These are phyloP conservation scores for Capronia americana DNA, from an alignment of 2,329 filamentous ascomycete genomes.

Conservation along the genomic window DNA sequence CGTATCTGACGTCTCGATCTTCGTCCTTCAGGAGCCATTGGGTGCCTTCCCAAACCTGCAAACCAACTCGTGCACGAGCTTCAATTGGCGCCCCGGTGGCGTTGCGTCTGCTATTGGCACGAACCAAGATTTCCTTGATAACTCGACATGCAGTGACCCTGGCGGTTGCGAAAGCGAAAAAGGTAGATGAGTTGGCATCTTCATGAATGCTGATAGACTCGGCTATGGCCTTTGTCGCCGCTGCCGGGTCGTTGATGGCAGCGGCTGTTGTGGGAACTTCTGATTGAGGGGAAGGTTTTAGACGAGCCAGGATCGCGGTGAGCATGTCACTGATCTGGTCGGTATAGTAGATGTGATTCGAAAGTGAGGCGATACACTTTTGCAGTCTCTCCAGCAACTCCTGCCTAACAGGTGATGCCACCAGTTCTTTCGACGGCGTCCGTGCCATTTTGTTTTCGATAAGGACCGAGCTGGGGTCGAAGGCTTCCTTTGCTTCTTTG, in stretches of 20 bases:
- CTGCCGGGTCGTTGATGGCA: conserved; percentile 59
- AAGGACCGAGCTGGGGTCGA: conserved; percentile 36
- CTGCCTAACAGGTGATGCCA: conserved; percentile 61
- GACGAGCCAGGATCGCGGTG: conserved; percentile 74
- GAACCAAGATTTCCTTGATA: conserved; percentile 79
- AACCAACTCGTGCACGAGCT: conserved; percentile 74
- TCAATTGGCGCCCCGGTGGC: conserved; percentile 67
- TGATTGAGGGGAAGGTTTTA: conserved; percentile 68
- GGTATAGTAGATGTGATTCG: conserved; percentile 94
- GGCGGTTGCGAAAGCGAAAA: conserved; percentile 68
- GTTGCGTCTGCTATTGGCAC: conserved; percentile 74
- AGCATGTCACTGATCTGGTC: conserved; percentile 98
- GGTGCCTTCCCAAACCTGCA: conserved; percentile 93
- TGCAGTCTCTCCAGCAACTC: conserved; percentile 75
- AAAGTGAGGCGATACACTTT: conserved; percentile 84
- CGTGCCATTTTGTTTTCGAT: conserved; percentile 21
- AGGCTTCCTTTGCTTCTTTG: conserved; percentile 38
- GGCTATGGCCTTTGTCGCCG: conserved; percentile 56
- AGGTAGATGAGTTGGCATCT: conserved; percentile 61
- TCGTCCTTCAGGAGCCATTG: conserved; percentile 88
- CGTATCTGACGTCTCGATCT: conserved; percentile 77
- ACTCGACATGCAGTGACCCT: conserved; percentile 72
- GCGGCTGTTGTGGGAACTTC: conserved; percentile 53
- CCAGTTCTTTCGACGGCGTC: conserved; percentile 43
- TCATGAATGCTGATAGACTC: conserved; percentile 59